Base-by-base conservation (phyloP, 805 yeast genomes). In the Candida chauliodis region DNA sequence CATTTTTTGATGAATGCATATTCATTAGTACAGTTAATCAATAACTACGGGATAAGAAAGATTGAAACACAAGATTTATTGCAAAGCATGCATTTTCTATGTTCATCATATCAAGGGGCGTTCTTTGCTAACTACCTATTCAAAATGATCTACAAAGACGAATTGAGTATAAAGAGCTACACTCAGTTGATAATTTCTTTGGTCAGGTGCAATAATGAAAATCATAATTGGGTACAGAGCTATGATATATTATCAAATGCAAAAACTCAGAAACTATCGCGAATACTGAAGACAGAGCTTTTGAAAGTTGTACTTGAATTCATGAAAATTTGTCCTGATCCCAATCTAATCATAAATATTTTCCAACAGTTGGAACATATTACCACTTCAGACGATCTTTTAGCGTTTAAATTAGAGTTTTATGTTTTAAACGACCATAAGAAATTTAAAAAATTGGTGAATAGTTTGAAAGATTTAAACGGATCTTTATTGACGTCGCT, bases 401-500 rank as follows among this genome's bases (percentile, higher is more conserved):
- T 21, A 27, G 25, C 14, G 4, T 37, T 23, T 14, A 27, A 32
- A 22, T 30, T 37, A 24, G 35, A 37, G 16, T 26, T 37, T 16
- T 37, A n/a, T 28, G 36, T 27, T 18, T 11, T 11, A 8, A 5
- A 30, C 11, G 16, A 25, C 14, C 20, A 15, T 7, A 19, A 36
- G 43, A 30, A 47, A 32, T 53, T 55, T 36, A 51, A 53, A n/a
- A 22, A 17, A 10, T 46, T 60, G 17, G 42, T 59, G 5, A 46
- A 49, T 21, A 34, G 41, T 22, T 43, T 63, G 13, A 41, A 35
- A n/a, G 52, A 68, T 6, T 43, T 66, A n/a, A 45, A 49, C 20
- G 44, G 69, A 17, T 55, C 54, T 48, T 54, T 67, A 2, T 44
- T 66, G 5, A 55, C 67, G 4, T 56, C 55, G 43, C 47, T 68